Percentiles rank a stretch among this genome's conserved stretches.
Conservation (phyloP, 495 filamentous ascomycete species). For the Aspergillus baeticus region DNA sequence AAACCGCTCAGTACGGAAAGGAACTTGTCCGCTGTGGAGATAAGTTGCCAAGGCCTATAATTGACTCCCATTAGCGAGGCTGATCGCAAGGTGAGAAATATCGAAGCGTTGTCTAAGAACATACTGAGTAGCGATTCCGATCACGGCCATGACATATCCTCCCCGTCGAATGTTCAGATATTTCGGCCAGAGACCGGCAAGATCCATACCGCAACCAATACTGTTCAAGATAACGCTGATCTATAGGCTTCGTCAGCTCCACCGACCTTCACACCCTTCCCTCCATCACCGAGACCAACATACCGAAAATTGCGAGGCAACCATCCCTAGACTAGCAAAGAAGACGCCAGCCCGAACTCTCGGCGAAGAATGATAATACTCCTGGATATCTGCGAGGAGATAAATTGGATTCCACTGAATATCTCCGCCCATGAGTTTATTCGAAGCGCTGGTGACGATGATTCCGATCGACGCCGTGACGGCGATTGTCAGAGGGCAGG, state of each 20-base stretch:
- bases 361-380: not conserved
- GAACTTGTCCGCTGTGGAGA: conserved; percentile 9
- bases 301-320: conserved; percentile 7
- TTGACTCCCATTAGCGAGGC: not conserved
- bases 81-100: not conserved
- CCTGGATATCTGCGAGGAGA: conserved; percentile 1
- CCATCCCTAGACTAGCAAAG: conserved; percentile 3
- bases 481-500: not conserved
- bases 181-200: conserved; percentile 4
- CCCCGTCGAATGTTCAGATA: conserved; percentile 6
- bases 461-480: conserved; percentile 6
- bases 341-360: conserved; percentile 6
- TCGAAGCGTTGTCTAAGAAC: not conserved
- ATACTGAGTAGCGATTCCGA: conserved; percentile 8
- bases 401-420: conserved; percentile 12
- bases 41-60: conserved; percentile 7
- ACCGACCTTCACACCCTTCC: not conserved
- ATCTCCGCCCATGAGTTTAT: conserved; percentile 2
- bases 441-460: not conserved
- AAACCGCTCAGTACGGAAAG: conserved; percentile 11
- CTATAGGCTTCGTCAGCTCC: not conserved
- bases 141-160: conserved; percentile 6
- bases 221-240: conserved; percentile 6
- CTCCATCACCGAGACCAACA: not conserved
- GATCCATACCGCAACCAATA: conserved; percentile 4